Conservation (phyloP, 352 stramenopile species). For the Phytopythium sindhum region DNA sequence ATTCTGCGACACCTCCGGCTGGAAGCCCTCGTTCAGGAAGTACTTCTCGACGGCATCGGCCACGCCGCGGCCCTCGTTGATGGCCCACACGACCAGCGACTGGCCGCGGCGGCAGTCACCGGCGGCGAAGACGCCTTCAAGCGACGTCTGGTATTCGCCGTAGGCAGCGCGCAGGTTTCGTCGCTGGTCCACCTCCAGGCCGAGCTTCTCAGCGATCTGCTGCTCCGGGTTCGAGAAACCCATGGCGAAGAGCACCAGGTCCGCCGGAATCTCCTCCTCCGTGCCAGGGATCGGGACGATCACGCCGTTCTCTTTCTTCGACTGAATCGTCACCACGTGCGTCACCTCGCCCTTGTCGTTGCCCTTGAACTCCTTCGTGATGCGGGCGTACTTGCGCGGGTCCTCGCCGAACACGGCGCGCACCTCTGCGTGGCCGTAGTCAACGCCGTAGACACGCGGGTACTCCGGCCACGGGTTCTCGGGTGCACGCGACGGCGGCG, state of each 20-base stretch:
- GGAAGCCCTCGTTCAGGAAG: conserved; percentile 73
- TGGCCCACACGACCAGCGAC: conserved; percentile 98
- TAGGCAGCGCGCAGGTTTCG: conserved; percentile 94
- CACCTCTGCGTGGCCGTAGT: conserved; percentile 98
- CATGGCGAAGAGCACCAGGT: conserved; percentile 97
- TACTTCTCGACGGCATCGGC: conserved; percentile 86
- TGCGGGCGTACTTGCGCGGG: conserved; percentile 72
- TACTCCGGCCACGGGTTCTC: conserved; percentile 98
- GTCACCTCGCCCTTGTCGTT: conserved; percentile 75
- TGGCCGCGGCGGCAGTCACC: conserved; percentile 97
- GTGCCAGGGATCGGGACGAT: conserved; percentile 71
- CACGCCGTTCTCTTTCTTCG: conserved; percentile 63
- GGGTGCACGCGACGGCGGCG: conserved; percentile 86
- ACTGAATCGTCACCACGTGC: conserved; percentile 62
- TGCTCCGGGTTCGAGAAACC: conserved; percentile 96
- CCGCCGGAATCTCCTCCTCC: conserved; percentile 92
- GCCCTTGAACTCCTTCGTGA: conserved; percentile 78
- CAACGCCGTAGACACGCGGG: conserved; percentile 96
- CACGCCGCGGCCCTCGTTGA: conserved; percentile 95
- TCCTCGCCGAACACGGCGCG: conserved; percentile 90
- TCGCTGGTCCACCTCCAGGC: conserved; percentile 91
- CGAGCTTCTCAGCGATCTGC: conserved; percentile 85
- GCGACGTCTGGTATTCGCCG: conserved; percentile 92
- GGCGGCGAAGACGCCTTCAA: conserved; percentile 96
- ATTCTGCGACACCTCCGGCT: conserved; percentile 79